phyloP scores from a whole-genome alignment of 2,329 filamentous ascomycete species.

The Trichophyton rubrum region DNA sequence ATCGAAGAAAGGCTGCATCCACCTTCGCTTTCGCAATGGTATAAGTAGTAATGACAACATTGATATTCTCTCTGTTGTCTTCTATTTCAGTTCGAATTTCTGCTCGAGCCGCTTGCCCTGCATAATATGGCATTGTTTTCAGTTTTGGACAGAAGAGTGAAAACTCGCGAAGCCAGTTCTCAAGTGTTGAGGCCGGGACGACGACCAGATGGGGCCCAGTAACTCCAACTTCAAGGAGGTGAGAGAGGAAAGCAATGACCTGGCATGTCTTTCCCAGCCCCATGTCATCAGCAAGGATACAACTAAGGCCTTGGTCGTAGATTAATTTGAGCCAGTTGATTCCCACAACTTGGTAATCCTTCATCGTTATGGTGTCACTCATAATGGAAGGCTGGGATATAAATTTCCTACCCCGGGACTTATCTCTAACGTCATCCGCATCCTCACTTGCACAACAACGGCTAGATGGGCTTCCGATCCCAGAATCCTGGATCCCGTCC shows the following conservation, averaged over 20 bases:
- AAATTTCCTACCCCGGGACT: conserved; percentile 32
- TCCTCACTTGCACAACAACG: conserved; percentile 35
- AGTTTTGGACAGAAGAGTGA: conserved; percentile 69
- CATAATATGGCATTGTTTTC: conserved; percentile 60
- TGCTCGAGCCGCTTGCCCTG: conserved; percentile 53
- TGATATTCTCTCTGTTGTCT: conserved; percentile 50
- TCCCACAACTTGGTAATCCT: conserved; percentile 87
- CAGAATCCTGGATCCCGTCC: conserved; percentile 46
- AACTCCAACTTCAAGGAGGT: conserved; percentile 57
- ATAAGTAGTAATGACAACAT: conserved; percentile 62
- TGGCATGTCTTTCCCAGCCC: conserved; percentile 91
- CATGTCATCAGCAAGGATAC: conserved; percentile 96
- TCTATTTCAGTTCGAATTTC: conserved; percentile 56
- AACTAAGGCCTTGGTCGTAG: conserved; percentile 65
- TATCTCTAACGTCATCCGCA: conserved; percentile 28
- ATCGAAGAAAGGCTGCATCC: conserved; percentile 52
- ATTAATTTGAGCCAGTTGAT: conserved; percentile 88
- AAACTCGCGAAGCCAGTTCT: conserved; percentile 93
- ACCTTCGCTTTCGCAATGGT: conserved; percentile 50
- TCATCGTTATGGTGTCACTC: conserved; percentile 63
- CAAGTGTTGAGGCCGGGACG: conserved; percentile 82
- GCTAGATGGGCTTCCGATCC: conserved; percentile 51
- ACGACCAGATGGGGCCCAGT: conserved; percentile 71
- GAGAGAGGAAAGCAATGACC: conserved; percentile 80
- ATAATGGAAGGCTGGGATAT: conserved; percentile 64